phyloP scores from a whole-genome alignment of 768 basidiomycete species.

The Xerocomellus amylosporus region DNA sequence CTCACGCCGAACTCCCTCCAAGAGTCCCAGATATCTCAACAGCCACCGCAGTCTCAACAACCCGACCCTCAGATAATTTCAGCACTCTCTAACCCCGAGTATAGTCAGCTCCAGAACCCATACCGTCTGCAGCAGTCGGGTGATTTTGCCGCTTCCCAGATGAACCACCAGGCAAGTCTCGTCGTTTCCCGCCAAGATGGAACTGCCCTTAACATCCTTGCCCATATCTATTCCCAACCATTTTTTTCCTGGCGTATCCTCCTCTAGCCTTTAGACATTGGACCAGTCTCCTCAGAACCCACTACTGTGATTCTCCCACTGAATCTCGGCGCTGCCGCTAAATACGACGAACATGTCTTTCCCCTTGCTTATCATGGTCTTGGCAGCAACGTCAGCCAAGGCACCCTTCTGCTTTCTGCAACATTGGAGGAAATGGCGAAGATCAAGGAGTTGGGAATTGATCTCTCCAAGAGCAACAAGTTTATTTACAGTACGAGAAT shows the following conservation, averaged over 20 bases:
- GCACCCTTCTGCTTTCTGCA: not conserved
- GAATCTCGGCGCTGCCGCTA: not conserved
- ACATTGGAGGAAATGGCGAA: constrained; percentile 1
- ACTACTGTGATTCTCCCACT: not conserved
- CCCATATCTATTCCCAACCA: too few relatives aligned
- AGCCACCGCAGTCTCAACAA: constrained; percentile 44
- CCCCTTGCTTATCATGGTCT: not conserved
- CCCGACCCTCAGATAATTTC: constrained; percentile 38
- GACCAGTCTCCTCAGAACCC: not conserved
- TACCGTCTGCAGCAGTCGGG: constrained; percentile 43
- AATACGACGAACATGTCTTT: not conserved
- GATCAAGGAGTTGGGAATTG: not conserved
- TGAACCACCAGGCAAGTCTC: constrained; percentile 47
- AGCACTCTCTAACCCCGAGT: constrained; percentile 49
- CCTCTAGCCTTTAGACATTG: too few relatives aligned
- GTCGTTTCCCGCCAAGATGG: too few relatives aligned
- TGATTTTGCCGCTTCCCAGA: constrained; percentile 40
- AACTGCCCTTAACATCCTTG: too few relatives aligned
- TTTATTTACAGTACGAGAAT: not conserved
- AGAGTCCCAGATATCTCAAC: constrained; percentile 43
- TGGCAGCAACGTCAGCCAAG: not conserved
- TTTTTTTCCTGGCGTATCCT: too few relatives aligned
- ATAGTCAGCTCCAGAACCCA: constrained; percentile 40
- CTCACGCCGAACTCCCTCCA: constrained; percentile 45
- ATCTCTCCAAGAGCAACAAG: too few relatives aligned